phyloP scores from a whole-genome alignment of 768 basidiomycete genomes.

The Daedaleopsis nitida region DNA sequence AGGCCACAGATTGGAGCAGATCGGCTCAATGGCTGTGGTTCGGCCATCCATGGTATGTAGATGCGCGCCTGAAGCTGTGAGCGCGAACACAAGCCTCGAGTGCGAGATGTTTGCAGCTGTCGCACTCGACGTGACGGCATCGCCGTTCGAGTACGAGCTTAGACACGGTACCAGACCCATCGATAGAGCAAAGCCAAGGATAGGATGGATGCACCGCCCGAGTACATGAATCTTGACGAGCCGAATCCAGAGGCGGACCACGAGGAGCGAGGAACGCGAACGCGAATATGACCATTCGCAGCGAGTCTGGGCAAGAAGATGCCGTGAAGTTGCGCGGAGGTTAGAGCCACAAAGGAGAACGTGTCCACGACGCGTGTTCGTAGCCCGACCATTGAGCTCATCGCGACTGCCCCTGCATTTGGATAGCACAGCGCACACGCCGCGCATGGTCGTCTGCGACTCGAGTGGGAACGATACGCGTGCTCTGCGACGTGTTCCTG shows the following conservation, averaged over 20 bases:
- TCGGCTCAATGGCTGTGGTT: too few relatives aligned
- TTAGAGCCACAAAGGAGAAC: not conserved
- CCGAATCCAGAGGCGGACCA: conserved; percentile 8
- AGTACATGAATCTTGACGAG: conserved; percentile 1
- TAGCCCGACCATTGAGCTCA: not conserved
- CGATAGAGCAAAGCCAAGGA: too few relatives aligned
- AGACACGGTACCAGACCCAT: not conserved
- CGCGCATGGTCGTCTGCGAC: not conserved
- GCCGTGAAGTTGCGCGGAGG: not conserved
- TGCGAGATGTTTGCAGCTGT: too few relatives aligned
- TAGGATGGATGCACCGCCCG: not conserved
- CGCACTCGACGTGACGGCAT: too few relatives aligned
- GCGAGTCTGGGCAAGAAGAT: not conserved
- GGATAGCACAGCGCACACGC: not conserved
- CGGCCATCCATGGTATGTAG: too few relatives aligned
- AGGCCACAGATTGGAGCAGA: too few relatives aligned
- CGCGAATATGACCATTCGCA: not conserved
- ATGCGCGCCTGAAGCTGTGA: too few relatives aligned
- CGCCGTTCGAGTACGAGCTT: not conserved
- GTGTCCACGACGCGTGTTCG: not conserved
- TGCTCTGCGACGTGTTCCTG: not conserved
- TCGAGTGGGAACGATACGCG: not conserved
- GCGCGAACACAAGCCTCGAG: too few relatives aligned
- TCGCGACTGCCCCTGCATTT: not conserved
- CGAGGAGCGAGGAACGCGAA: not conserved